Base-by-base conservation (phyloP, 2,329 filamentous ascomycete species). In the Shiraia sp. region DNA sequence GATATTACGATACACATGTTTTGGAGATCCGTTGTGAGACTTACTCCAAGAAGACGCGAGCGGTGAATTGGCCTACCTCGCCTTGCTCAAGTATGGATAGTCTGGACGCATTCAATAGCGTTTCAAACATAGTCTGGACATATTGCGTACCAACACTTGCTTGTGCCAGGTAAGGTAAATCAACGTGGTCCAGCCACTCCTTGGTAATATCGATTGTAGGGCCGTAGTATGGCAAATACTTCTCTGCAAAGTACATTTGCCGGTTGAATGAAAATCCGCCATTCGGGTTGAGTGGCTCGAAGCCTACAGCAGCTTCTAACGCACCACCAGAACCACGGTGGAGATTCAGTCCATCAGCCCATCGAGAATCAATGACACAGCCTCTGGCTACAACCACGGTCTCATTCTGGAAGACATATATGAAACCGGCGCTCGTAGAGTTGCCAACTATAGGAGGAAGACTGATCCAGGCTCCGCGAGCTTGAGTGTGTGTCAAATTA, bases 91-190 rank as follows among this genome's bases (percentile, higher is more conserved):
- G 13, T 2, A 8, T 16, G 12, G 10, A 9, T 9, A 26, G 15
- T 6, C 23, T 17, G 10, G 34, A 29, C 9, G 22, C 13, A 24
- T 43, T 43, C 3, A 43, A 24, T 24, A 43, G n/a, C 8, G 40
- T 35, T 16, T 43, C 40, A 15, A 38, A 43, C 6, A n/a, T 15
- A 2, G 10, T 43, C 40, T 31, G 29, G 4, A 35, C 32, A 6
- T 28, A 19, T 5, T 23, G 19, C 19, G 17, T 43, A 2, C 34
- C 34, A 2, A 10, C 15, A 13, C 10, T 19, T 7, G 40, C 28
- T 14, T 12, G n/a, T 26, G 38, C 40, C 9, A 35, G 35, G 34
- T 38, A 38, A 8, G 9, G 13, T 8, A 26, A 16, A 10, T 23
- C 25, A 3, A 43, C n/a, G 2, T 15, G 26, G 10, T 43, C 40